Conservation (phyloP, 805 yeast genomes). For the Pichia ethanolica region DNA sequence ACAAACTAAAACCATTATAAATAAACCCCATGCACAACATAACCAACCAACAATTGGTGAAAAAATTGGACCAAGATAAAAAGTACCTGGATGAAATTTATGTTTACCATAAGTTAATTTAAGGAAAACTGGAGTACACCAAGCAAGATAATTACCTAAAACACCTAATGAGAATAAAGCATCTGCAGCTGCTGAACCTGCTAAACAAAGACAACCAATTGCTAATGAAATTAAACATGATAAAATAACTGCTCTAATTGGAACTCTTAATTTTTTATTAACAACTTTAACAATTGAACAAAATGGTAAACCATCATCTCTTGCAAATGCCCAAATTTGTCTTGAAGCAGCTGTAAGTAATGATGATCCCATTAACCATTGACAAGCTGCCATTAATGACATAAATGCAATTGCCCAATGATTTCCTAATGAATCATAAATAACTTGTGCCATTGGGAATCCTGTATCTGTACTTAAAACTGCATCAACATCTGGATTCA, state of each 20-base stretch:
- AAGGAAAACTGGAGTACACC: constrained; percentile 52
- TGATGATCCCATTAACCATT: constrained; percentile 58
- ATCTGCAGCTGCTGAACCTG: constrained; percentile 48
- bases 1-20: constrained; percentile 46
- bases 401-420: constrained; percentile 58
- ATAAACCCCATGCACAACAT: constrained; percentile 41
- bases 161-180: constrained; percentile 59
- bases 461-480: constrained; percentile 42
- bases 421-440: constrained; percentile 52
- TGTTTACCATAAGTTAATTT: constrained; percentile 39
- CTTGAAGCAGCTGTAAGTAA: constrained; percentile 57
- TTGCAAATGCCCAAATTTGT: constrained; percentile 67
- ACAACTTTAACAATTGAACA: constrained; percentile 47
- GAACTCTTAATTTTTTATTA: constrained; percentile 45
- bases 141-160: constrained; percentile 52
- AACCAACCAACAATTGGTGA: constrained; percentile 40
- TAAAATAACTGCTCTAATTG: constrained; percentile 51
- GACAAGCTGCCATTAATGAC: constrained; percentile 50
- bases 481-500: constrained; percentile 36
- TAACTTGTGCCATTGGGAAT: constrained; percentile 56
- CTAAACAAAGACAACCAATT: constrained; percentile 48
- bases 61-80: constrained; percentile 44
- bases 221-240: constrained; percentile 40
- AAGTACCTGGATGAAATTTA: constrained; percentile 54
- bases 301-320: constrained; percentile 67